phyloP scores from a whole-genome alignment of 352 stramenopile species.

The Aphanomyces cochlioides region DNA sequence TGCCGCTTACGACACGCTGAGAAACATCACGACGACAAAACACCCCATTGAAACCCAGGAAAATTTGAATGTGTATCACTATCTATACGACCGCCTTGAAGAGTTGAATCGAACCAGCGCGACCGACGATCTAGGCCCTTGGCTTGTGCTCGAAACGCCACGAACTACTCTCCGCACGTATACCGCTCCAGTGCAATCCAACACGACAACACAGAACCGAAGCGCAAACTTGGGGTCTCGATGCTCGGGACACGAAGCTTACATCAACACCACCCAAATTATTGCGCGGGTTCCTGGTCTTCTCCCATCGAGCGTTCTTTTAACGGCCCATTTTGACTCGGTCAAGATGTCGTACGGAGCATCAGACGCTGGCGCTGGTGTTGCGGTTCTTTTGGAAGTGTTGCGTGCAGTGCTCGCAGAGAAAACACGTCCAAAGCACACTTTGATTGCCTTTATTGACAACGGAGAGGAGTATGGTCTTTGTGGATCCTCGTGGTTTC shows the following conservation, averaged over 20 bases:
- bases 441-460: slow-evolving; percentile 8
- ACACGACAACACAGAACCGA: not conserved
- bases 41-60: not conserved
- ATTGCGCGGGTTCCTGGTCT: slow-evolving; percentile 3
- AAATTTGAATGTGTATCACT: slow-evolving; percentile 14
- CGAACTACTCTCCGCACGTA: not conserved
- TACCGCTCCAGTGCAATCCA: not conserved
- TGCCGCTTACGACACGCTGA: not conserved
- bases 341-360: slow-evolving; percentile 2
- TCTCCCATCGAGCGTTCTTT: not conserved
- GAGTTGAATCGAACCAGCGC: not conserved
- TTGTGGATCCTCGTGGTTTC: slow-evolving; percentile 7
- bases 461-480: slow-evolving; percentile 23
- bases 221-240: not conserved
- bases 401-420: not conserved
- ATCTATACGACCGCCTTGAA: slow-evolving; percentile 12
- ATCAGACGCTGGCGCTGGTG: slow-evolving; percentile 4
- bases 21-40: not conserved
- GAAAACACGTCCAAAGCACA: not conserved
- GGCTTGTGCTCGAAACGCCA: not conserved
- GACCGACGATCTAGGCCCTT: not conserved
- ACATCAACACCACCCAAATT: slow-evolving; percentile 8
- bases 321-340: slow-evolving; percentile 21
- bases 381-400: not conserved
- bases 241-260: not conserved